Conservation (phyloP, 805 yeast species). For the Candida nonsorbophila region DNA sequence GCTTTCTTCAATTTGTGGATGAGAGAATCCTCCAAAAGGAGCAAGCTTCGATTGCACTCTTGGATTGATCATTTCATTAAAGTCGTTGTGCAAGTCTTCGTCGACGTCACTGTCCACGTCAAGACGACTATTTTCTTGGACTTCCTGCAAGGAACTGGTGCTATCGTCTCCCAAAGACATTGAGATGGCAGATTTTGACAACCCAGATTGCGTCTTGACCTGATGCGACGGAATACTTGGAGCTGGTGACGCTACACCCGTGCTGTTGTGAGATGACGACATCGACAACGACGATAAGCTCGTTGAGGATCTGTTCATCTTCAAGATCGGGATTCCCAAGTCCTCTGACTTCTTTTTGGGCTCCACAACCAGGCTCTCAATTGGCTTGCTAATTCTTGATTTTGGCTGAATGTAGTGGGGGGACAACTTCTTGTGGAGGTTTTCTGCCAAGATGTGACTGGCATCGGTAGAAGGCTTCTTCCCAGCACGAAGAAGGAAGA, state of each 20-base stretch:
- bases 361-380: slow-evolving; percentile 31
- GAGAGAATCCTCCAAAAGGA: slow-evolving; percentile 73
- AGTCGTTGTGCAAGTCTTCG: slow-evolving; percentile 19
- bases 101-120: slow-evolving; percentile 7
- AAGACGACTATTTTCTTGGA: slow-evolving; percentile 10
- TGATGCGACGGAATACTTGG: too few relatives aligned
- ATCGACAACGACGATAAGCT: slow-evolving; percentile 13
- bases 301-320: slow-evolving; percentile 24
- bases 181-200: slow-evolving; percentile 4
- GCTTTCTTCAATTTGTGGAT: slow-evolving; percentile 48
- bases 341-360: slow-evolving; percentile 23
- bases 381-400: slow-evolving; percentile 27
- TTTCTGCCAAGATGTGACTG: slow-evolving; percentile 14
- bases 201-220: too few relatives aligned
- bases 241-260: too few relatives aligned
- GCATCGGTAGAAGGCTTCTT: background rate
- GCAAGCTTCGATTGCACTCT: slow-evolving; percentile 35
- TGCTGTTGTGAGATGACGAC: slow-evolving; percentile 1
- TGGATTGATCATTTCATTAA: slow-evolving; percentile 22
- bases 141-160: slow-evolving; percentile 23
- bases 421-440: slow-evolving; percentile 17
- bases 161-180: slow-evolving; percentile 19
- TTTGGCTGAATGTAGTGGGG: slow-evolving; percentile 42
- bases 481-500: background rate
- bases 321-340: slow-evolving; percentile 30